Evolutionary conservation across 2,329 filamentous ascomycete species (phyloP), one percentile per base, ranked within the genome.

Genomic region (Diaporthe australafricana): DNA sequence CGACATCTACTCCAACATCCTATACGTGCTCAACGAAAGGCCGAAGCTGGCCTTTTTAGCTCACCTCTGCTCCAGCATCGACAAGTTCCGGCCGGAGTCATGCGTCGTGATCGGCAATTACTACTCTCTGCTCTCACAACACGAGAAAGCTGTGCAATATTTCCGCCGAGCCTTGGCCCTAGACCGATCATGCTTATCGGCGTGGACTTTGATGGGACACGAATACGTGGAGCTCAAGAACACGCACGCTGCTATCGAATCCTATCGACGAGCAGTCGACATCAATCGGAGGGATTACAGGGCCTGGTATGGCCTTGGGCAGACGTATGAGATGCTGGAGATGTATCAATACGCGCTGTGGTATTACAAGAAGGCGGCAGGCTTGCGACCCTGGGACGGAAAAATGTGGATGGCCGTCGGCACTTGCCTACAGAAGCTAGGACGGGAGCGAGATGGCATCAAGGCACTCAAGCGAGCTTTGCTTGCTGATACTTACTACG

Each of bases 351-450:
- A 99, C 80, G 95, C 96, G 1, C 84, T 99, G 0, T 98, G 96
- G 89, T 99, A 99, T 83, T 98, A 98, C 84, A 97, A 98, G 79
- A 94, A 96, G 70, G 96, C 96, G 0, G 96, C 96, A 0, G 94
- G 95, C 0, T 86, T 99, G 1, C 91, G 95, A n/a, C 95, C 96
- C 0, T 98, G 96, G 87, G 96, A 99, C 77, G 94, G 95, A 0
- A 98, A 98, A 82, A 97, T 99, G 94, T 99, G 96, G 96, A 93
- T 96, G 85, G 96, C 96, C 0, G 95, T 99, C 6, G 96, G 94
- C 12, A 93, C 93, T 42, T 98, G 96, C 80, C 91, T 97, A 75
- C 93, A 96, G 74, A 96, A 95, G 80, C 97, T 98, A 88, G 92
- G 92, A 67, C 91, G 95, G 69, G 87, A 94, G 65, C 88, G 91